Conservation (phyloP, 306 rosid genomes). For the Ziziphus jujuba region DNA sequence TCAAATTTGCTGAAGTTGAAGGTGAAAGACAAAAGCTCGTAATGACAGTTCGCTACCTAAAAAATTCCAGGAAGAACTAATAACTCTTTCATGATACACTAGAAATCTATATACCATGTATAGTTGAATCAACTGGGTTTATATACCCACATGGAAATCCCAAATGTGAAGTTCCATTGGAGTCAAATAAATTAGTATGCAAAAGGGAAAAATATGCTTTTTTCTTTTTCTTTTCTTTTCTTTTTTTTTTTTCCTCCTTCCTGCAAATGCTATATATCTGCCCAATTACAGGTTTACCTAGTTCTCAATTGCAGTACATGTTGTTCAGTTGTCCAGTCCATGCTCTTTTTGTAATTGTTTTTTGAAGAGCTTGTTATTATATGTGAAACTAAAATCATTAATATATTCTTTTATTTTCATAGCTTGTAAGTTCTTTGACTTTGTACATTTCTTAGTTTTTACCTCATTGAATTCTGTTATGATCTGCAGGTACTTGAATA, state of each 20-base stretch:
- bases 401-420: constrained; percentile 39
- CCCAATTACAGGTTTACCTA: constrained; percentile 28
- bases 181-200: constrained; percentile 58
- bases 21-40: constrained; percentile 97
- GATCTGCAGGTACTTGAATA: no score
- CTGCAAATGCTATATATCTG: constrained; percentile 26
- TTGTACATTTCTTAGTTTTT: background rate
- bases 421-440: constrained; percentile 9
- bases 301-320: constrained; percentile 22
- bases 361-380: constrained; percentile 18
- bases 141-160: constrained; percentile 27
- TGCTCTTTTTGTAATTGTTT: constrained; percentile 26
- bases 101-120: constrained; percentile 41
- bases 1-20: constrained; percentile 95
- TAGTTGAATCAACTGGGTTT: constrained; percentile 37
- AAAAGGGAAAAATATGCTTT: constrained; percentile 36
- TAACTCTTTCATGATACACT: constrained; percentile 22
- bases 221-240: background rate
- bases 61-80: constrained; percentile 53
- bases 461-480: no score
- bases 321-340: constrained; percentile 25
- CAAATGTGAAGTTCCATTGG: constrained; percentile 29
- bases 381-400: constrained; percentile 13
- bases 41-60: constrained; percentile 81
- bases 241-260: background rate